Evolutionary conservation across 1,139 yeast genomes (phyloP).

Genomic region (Suhomyces yuchorum): DNA sequence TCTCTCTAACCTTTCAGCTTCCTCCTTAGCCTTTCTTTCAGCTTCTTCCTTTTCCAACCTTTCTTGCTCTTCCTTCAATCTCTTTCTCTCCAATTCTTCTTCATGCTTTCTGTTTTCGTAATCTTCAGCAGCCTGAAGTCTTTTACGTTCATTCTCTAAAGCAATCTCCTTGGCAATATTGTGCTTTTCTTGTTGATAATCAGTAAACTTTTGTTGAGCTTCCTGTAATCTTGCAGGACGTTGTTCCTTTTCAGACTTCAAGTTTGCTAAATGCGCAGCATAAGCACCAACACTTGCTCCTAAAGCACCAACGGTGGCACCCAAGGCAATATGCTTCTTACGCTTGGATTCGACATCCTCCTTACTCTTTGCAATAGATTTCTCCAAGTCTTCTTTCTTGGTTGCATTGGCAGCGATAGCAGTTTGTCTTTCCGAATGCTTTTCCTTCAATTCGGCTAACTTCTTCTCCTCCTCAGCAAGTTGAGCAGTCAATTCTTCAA

Average conservation of each 20-base stretch:
- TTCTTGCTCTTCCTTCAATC: slow-evolving; percentile 36
- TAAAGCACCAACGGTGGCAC: slow-evolving; percentile 49
- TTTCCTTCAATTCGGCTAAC: slow-evolving; percentile 43
- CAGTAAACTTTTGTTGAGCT: slow-evolving; percentile 43
- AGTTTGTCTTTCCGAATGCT: slow-evolving; percentile 44
- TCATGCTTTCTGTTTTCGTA: slow-evolving; percentile 49
- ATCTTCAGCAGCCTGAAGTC: slow-evolving; percentile 50
- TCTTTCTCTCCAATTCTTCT: slow-evolving; percentile 50
- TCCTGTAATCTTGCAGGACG: slow-evolving; percentile 40
- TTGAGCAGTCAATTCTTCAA: slow-evolving; percentile 46
- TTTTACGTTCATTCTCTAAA: slow-evolving; percentile 46
- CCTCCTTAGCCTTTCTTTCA: slow-evolving; percentile 32
- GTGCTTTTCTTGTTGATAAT: slow-evolving; percentile 51
- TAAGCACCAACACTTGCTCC: slow-evolving; percentile 48
- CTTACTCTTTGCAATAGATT: slow-evolving; percentile 36
- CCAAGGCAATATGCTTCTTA: slow-evolving; percentile 38
- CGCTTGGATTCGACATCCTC: slow-evolving; percentile 41
- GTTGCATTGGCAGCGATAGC: slow-evolving; percentile 37
- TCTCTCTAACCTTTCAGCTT: slow-evolving; percentile 18
- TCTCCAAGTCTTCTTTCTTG: slow-evolving; percentile 46
- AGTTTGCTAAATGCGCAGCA: slow-evolving; percentile 43
- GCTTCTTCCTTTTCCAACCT: slow-evolving; percentile 34
- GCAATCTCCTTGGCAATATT: slow-evolving; percentile 40
- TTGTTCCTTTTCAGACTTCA: slow-evolving; percentile 42
- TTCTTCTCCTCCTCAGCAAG: slow-evolving; percentile 42